Conservation (phyloP, 495 filamentous ascomycete species). For the Talaromyces stipitatus region DNA sequence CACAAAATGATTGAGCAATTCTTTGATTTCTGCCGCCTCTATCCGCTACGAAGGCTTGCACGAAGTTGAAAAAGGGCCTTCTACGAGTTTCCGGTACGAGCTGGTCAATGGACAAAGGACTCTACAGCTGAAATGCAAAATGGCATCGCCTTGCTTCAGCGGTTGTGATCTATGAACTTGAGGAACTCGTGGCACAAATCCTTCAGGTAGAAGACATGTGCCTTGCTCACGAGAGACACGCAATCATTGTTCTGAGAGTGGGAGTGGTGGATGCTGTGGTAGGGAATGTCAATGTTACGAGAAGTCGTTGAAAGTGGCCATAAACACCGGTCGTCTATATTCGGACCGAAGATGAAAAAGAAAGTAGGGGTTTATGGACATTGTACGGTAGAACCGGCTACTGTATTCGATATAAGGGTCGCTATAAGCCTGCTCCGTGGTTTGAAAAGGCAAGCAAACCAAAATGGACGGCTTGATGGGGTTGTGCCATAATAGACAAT, state of each 20-base stretch:
- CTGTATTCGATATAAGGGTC: background rate
- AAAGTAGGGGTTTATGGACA: background rate
- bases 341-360: background rate
- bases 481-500: background rate
- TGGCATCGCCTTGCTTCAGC: background rate
- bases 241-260: background rate
- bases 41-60: background rate
- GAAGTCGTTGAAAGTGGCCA: background rate
- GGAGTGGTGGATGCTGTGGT: background rate
- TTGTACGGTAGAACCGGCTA: background rate
- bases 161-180: background rate
- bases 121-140: background rate
- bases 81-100: background rate
- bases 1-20: background rate
- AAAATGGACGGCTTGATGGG: background rate
- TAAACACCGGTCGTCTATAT: background rate
- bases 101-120: background rate
- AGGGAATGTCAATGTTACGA: background rate
- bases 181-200: background rate
- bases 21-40: background rate
- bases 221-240: background rate
- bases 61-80: background rate
- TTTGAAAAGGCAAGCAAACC: background rate
- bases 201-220: background rate
- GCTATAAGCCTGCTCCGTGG: background rate